Base-by-base conservation (phyloP, 2,329 filamentous ascomycete species). In the Trichophyton rubrum region DNA sequence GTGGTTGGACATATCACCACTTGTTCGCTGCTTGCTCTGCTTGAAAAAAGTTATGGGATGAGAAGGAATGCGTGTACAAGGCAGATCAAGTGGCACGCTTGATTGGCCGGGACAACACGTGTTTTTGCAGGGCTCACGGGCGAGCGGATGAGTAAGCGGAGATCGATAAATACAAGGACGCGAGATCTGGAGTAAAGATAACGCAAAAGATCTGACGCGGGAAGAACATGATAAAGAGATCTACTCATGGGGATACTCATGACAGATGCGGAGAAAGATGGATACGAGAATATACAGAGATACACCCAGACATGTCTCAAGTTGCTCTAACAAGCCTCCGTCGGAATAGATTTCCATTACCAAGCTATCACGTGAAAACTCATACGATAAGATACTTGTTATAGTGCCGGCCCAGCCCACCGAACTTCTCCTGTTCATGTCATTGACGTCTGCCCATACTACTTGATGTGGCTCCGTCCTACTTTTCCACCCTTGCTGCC, bases 51-150 rank as follows among this genome's bases (percentile, higher is more conserved):
- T 41, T 57, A 47, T 47, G 43, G 43, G 17, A 45, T 45, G 17
- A 47, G 43, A 47, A 47, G 9, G 43, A 20, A 47, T 47, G 43
- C 43, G 43, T 47, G n/a, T 24, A 47, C 43, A 47, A 13, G 43
- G 43, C 27, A 22, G 45, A 9, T 5, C 22, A 3, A 53, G 49
- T 3, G 17, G 22, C 22, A 13, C 24, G 4, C 13, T 6, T 53
- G 41, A 59, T 47, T 59, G 56, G 56, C 17, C 40, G 7, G 13
- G 20, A n/a, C 35, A 24, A 43, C 56, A 59, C 56, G 56, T 59
- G 56, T 59, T 30, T 30, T 27, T 8, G 40, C 33, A 20, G 22
- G n/a, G 24, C 49, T 53, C 7, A 43, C n/a, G 20, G 22, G 3
- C 22, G 49, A 27, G 11, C 9, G 13, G 15, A 53, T 53, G 40